Conservation (phyloP, 768 basidiomycete genomes). For the Cantharellus anzutake region DNA sequence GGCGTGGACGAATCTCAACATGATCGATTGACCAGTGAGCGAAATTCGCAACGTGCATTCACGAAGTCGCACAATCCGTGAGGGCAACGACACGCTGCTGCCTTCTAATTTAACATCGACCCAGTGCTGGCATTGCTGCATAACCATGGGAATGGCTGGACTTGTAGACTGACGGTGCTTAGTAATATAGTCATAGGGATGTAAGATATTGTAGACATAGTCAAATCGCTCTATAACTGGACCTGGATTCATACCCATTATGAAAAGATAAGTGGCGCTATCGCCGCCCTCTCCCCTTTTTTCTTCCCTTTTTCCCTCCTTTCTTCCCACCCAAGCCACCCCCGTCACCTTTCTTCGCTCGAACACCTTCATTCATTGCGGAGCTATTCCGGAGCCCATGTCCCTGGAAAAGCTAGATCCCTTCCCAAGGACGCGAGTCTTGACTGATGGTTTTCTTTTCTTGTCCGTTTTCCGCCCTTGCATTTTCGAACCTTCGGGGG, state of each 20-base stretch:
- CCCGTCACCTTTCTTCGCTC: constrained; percentile 40
- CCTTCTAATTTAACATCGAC: too few species aligned
- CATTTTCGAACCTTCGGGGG: constrained; percentile 16
- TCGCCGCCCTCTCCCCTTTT: neutral
- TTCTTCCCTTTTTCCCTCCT: neutral
- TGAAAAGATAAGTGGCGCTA: neutral
- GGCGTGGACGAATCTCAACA: too few species aligned
- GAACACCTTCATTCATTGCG: constrained; percentile 32
- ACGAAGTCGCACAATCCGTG: too few species aligned
- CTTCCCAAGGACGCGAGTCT: neutral
- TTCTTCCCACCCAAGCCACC: constrained; percentile 30
- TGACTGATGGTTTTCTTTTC: constrained; percentile 7
- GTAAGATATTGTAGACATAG: too few species aligned
- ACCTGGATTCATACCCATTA: neutral
- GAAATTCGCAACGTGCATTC: too few species aligned
- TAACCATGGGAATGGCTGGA: too few species aligned
- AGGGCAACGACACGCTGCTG: too few species aligned
- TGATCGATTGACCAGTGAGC: too few species aligned
- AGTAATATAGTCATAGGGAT: too few species aligned
- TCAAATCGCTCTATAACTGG: too few species aligned
- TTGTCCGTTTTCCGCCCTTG: constrained; percentile 16
- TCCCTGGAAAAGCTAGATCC: constrained; percentile 35
- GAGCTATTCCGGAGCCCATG: constrained; percentile 24
- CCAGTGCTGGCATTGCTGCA: too few species aligned
- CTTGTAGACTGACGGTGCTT: too few species aligned